Percentiles rank a stretch among this genome's conserved stretches.
phyloP scores from a whole-genome alignment of 352 stramenopile genomes.

The Phytophthora macrochlamydospora region DNA sequence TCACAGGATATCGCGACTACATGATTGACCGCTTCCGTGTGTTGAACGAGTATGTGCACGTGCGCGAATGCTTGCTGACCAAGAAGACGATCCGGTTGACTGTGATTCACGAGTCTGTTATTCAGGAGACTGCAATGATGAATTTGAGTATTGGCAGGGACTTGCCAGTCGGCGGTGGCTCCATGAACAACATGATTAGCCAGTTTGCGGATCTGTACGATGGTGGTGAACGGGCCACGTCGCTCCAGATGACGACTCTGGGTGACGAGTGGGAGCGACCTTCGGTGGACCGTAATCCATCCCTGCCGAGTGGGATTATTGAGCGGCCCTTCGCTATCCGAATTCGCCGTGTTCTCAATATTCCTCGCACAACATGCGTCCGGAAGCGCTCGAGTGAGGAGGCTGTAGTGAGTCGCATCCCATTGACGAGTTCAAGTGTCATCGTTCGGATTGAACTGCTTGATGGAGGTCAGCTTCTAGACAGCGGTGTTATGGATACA shows the following conservation, averaged over 20 bases:
- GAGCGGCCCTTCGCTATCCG: slow-evolving; percentile 73
- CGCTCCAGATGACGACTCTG: slow-evolving; percentile 77
- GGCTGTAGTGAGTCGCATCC: slow-evolving; percentile 47
- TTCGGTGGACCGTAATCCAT: slow-evolving; percentile 39
- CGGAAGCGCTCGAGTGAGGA: slow-evolving; percentile 77
- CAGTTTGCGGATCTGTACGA: slow-evolving; percentile 69
- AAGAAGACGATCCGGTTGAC: slow-evolving; percentile 89
- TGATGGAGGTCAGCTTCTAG: slow-evolving; percentile 73
- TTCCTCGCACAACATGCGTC: slow-evolving; percentile 71
- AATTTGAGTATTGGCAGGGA: slow-evolving; percentile 79
- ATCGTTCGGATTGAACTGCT: slow-evolving; percentile 82
- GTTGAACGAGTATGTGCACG: slow-evolving; percentile 89
- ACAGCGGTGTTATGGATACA: slow-evolving; percentile 74
- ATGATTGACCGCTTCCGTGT: slow-evolving; percentile 84
- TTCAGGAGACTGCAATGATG: slow-evolving; percentile 82
- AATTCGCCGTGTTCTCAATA: slow-evolving; percentile 84
- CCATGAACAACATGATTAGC: slow-evolving; percentile 43
- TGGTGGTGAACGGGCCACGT: slow-evolving; percentile 51
- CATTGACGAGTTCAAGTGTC: slow-evolving; percentile 65
- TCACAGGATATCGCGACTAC: slow-evolving; percentile 86
- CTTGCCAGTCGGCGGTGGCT: slow-evolving; percentile 40
- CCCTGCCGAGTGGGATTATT: slow-evolving; percentile 59
- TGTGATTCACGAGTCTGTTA: slow-evolving; percentile 86
- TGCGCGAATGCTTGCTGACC: slow-evolving; percentile 83
- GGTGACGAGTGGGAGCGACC: slow-evolving; percentile 69